Conservation (phyloP, 2,329 filamentous ascomycete genomes). For the Rhinocladiella mackenziei region DNA sequence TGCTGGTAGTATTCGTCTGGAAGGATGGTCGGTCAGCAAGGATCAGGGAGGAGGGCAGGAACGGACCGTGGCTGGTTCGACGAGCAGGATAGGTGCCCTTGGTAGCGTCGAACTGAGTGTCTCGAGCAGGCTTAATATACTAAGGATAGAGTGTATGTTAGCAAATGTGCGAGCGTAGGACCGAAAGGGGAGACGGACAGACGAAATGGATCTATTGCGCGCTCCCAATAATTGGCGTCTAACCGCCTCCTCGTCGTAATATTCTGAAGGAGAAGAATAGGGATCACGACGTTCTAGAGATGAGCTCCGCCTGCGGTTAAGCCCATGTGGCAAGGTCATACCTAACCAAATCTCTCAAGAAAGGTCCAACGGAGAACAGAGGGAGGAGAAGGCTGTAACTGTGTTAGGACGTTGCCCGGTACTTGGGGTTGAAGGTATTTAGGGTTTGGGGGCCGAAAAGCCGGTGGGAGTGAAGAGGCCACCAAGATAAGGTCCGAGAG, state of each 20-base stretch:
- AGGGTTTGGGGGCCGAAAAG: too few species aligned
- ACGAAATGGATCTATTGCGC: constrained; percentile 52
- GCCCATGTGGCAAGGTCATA: constrained; percentile 42
- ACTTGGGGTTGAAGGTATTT: background rate
- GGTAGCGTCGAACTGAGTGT: constrained; percentile 7
- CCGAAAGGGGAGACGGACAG: constrained; percentile 40
- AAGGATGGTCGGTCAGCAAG: constrained; percentile 5
- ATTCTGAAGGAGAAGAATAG: constrained; percentile 55
- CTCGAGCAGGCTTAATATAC: constrained; percentile 27
- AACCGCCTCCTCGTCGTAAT: constrained; percentile 54
- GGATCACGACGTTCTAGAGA: constrained; percentile 47
- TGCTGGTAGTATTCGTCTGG: constrained; percentile 70
- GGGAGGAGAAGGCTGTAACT: too few species aligned
- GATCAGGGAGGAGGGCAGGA: constrained; percentile 18
- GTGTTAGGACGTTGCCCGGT: background rate
- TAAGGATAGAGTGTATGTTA: constrained; percentile 1
- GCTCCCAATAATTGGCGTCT: constrained; percentile 44
- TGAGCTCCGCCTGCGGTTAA: constrained; percentile 40
- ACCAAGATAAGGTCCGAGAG: too few species aligned
- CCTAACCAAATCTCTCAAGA: constrained; percentile 2
- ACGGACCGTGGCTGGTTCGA: constrained; percentile 44
- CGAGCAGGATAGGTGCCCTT: constrained; percentile 30
- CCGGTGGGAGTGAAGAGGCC: too few species aligned
- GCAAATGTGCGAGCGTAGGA: background rate
- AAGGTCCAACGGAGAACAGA: background rate